Evolutionary conservation across 768 basidiomycete genomes (phyloP), one percentile per base, ranked within the genome.

Genomic region (Tricholoma sp.): DNA sequence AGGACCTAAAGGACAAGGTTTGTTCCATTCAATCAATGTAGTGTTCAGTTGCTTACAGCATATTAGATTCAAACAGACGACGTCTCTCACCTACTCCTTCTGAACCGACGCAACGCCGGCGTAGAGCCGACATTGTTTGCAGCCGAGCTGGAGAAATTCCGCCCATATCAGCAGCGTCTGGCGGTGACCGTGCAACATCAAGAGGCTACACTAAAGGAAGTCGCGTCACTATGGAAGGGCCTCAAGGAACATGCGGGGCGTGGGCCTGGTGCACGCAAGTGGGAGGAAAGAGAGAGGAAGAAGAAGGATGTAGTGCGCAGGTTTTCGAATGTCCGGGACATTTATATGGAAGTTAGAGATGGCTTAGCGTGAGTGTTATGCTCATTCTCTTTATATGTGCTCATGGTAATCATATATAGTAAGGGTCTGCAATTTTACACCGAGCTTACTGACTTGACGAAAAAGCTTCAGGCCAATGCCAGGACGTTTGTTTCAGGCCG

Each of bases 1-100:
- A 91, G 68, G 97, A 98, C 67, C 76, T 99, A 50, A 99, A 98
- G 69, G 95, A 98, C 45, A 97, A 96, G 83, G 95, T 94, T 54
- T 45, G 56, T 46, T 49, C 27, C 14, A 10, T 4, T 9, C 50
- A 22, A 37, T 31, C 54, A 54, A 43, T 58, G 31, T 32, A 21
- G 22, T n/a, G 32, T 37, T 14, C 1, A 47, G 43, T 12, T 39
- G 54, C 14, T 19, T 32, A 53, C n/a, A 29, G 8, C 34, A 18
- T 49, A 49, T 2, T 63, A 98, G 94, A 82, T 97, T 49, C 97
- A 98, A 84, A 77, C 80, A 24, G 97, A 99, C 72, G 97, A 99
- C 62, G 96, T 98, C 24, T 99, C 96, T 0, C 93, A 96, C 67
- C 79, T 97, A 1, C 82, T 98, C 0, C 81, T 99, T 4, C 82